These are phyloP conservation scores for Lentinus brumalis DNA, from an alignment of 768 basidiomycete species.

Conservation along the genomic window DNA sequence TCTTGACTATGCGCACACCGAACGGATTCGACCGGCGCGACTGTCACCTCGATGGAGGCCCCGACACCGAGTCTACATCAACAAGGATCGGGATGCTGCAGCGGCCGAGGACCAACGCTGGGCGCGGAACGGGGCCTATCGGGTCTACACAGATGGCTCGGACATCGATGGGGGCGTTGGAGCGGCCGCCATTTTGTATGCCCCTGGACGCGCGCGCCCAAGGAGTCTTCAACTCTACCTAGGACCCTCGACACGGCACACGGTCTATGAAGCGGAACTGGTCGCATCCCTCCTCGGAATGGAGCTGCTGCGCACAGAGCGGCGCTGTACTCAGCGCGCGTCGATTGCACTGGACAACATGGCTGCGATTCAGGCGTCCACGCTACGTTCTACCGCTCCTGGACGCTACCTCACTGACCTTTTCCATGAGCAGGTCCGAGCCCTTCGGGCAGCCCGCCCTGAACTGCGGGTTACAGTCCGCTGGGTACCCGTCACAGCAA, in stretches of 20 bases:
- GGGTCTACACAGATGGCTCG: slow-evolving; percentile 35
- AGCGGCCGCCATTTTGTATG: slow-evolving; percentile 31
- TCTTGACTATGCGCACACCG: slow-evolving; percentile 17
- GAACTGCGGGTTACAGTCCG: slow-evolving; percentile 5
- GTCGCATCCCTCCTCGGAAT: slow-evolving; percentile 30
- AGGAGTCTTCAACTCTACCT: slow-evolving; percentile 22
- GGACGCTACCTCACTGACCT: slow-evolving; percentile 13
- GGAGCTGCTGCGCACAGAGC: slow-evolving; percentile 26
- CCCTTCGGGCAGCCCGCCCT: background rate
- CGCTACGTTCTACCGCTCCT: background rate
- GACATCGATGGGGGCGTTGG: slow-evolving; percentile 30
- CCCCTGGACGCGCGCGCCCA: background rate
- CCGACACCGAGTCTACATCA: background rate
- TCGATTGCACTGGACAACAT: slow-evolving; percentile 15
- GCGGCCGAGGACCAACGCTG: slow-evolving; percentile 2
- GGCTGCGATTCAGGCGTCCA: background rate
- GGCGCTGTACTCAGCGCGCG: background rate
- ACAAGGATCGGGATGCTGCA: slow-evolving; percentile 7
- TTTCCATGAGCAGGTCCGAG: slow-evolving; percentile 1
- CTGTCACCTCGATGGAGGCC: slow-evolving; percentile 15
- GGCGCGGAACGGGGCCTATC: background rate
- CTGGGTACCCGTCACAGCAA: slow-evolving; percentile 16
- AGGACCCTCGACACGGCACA: slow-evolving; percentile 26
- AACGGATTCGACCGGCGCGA: slow-evolving; percentile 16
- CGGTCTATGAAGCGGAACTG: slow-evolving; percentile 33